Base-by-base conservation (phyloP, 1,284 basidiomycete genomes). In the Sanguinoderma infundibulare region DNA sequence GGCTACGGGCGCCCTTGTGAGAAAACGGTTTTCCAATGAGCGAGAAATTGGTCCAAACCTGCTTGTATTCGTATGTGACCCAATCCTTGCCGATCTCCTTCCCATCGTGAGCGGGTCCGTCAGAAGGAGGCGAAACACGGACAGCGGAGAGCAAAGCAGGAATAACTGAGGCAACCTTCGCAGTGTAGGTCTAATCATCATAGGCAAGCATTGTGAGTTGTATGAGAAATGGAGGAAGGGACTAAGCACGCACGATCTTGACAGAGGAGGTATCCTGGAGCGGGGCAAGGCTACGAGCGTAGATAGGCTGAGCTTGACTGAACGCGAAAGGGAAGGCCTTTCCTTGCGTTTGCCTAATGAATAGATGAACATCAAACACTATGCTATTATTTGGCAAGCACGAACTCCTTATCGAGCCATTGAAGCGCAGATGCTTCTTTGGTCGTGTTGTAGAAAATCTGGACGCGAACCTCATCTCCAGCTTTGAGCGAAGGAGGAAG, bases 291-390 rank as follows among this genome's bases (percentile, higher is more conserved):
- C 90, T 84, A 52, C 95, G 85, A 9, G 91, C 91, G 72, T 96
- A 94, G 69, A 95, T 96, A 20, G 96, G 95, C 74, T 98, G 96
- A 72, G 92, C 95, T 76, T 98, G 96, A 61, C 93, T 96, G 81
- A 98, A 98, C 38, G 98, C 79, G 78, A 93, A 98, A 0, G 95
- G 92, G 76, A 92, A 90, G 59, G 81, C 79, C 71, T 95, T 94
- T 24, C 92, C 92, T 63, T 95, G 92, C 0, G 96, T 98, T 77
- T 98, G 96, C 64, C 91, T 92, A 62, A 20, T 14, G n/a, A 46
- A 17, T 12, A 24, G 8, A 26, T 44, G n/a, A 28, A 30, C 15
- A 24, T 5, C 7, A 32, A 36, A 17, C 5, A 28, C 20, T 28
- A n/a, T 3, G 6, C 4, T 15, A 36, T 14, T 14, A 24, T 8